These are phyloP conservation scores for Phytophthora agathidicida DNA, from an alignment of 352 stramenopile genomes.

Conservation along the genomic window DNA sequence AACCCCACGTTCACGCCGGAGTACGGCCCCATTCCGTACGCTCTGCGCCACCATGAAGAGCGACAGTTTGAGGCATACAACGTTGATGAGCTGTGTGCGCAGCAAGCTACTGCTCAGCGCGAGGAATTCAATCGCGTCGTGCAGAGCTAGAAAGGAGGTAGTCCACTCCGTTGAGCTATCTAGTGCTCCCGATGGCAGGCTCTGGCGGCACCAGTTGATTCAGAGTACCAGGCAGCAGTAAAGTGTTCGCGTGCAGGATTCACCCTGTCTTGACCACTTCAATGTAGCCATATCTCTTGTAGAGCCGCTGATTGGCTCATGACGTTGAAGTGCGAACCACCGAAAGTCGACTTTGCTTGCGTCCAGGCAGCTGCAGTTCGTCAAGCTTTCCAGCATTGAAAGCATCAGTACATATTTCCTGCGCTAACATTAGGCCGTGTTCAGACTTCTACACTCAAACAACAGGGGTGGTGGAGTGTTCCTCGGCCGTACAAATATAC, in stretches of 20 bases:
- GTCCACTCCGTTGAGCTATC: neutral
- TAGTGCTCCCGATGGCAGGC: too few species aligned
- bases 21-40: conserved; percentile 76
- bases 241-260: too few species aligned
- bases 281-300: neutral
- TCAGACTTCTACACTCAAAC: too few species aligned
- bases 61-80: conserved; percentile 48
- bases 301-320: conserved; percentile 13
- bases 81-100: conserved; percentile 51
- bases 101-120: conserved; percentile 45
- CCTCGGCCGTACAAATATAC: too few species aligned
- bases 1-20: conserved; percentile 71
- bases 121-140: conserved; percentile 28
- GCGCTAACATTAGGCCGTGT: neutral
- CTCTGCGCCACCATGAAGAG: conserved; percentile 37
- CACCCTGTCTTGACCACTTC: conserved; percentile 1
- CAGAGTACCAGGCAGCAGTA: too few species aligned
- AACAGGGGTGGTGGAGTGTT: too few species aligned
- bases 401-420: conserved; percentile 8
- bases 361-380: neutral
- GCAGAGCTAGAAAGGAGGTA: conserved; percentile 1
- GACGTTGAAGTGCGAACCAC: conserved; percentile 13
- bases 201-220: too few species aligned
- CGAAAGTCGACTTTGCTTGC: too few species aligned
- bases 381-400: neutral